Evolutionary conservation across 495 filamentous ascomycete genomes (phyloP).

Genomic region (Hyaloscypha variabilis): DNA sequence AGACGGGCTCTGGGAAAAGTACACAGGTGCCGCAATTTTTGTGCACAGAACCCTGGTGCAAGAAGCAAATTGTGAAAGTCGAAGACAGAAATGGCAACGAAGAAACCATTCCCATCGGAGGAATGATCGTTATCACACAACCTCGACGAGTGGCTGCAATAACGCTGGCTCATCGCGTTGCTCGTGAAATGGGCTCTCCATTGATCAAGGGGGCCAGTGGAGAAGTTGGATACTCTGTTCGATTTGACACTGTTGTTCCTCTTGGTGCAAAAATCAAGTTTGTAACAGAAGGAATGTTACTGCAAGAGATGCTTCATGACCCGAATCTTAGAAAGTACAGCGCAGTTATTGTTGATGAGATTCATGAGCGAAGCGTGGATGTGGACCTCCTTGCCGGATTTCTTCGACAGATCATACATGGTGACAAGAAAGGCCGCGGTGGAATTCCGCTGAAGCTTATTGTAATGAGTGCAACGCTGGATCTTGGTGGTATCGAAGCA

Average conservation of each 20-base stretch:
- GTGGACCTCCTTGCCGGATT: slow-evolving; percentile 92
- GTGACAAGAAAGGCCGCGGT: slow-evolving; percentile 60
- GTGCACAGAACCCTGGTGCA: slow-evolving; percentile 74
- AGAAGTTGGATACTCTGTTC: slow-evolving; percentile 88
- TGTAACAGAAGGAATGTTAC: slow-evolving; percentile 93
- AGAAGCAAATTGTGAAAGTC: slow-evolving; percentile 53
- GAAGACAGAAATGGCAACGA: slow-evolving; percentile 38
- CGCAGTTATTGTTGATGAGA: slow-evolving; percentile 91
- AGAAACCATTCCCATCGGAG: slow-evolving; percentile 64
- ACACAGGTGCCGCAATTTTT: slow-evolving; percentile 96
- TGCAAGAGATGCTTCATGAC: slow-evolving; percentile 92
- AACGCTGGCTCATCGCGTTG: slow-evolving; percentile 87
- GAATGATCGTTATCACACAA: slow-evolving; percentile 94
- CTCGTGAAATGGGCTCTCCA: slow-evolving; percentile 86
- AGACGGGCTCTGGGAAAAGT: slow-evolving; percentile 95
- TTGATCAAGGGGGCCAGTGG: slow-evolving; percentile 67
- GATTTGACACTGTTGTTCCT: slow-evolving; percentile 84
- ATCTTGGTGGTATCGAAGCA: slow-evolving; percentile 71
- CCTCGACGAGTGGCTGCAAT: slow-evolving; percentile 93
- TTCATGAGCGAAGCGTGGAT: slow-evolving; percentile 96
- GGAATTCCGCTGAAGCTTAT: slow-evolving; percentile 82
- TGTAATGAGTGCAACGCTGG: slow-evolving; percentile 96
- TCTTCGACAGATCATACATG: slow-evolving; percentile 69
- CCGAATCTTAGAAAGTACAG: slow-evolving; percentile 83
- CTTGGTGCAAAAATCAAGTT: slow-evolving; percentile 81